A percentile compares a stretch with the other conserved stretches of the same genome.
phyloP scores from a whole-genome alignment of 306 rosid genomes.

The Hippophae gyantsensis region DNA sequence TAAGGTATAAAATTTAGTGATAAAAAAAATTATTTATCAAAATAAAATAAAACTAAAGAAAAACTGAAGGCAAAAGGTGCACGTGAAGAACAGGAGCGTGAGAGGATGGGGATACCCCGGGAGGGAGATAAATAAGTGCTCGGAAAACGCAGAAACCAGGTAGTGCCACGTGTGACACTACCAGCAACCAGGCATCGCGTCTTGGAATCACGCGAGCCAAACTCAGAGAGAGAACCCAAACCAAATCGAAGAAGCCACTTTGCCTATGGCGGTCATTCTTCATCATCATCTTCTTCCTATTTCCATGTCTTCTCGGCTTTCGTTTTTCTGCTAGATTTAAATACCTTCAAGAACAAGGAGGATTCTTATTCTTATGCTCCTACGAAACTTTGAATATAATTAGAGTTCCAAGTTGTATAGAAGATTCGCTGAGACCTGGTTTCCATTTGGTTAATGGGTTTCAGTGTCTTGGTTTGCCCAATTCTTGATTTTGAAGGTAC shows the following conservation, averaged over 20 bases:
- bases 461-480: too few species aligned
- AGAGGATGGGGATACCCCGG: constrained; percentile 45
- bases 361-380: neutral
- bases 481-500: too few species aligned
- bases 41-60: too few species aligned
- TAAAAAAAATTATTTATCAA: too few species aligned
- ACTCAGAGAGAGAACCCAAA: neutral
- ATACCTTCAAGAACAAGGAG: neutral
- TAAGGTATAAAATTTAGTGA: too few species aligned
- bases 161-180: constrained; percentile 65
- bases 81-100: constrained; percentile 2
- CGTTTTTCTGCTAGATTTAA: constrained; percentile 15
- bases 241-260: constrained; percentile 17
- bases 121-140: constrained; percentile 57
- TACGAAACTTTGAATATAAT: too few species aligned
- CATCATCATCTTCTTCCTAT: neutral
- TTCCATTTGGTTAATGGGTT: too few species aligned
- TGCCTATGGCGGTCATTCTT: constrained; percentile 49
- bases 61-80: neutral
- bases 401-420: neutral
- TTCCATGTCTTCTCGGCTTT: constrained; percentile 2
- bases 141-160: constrained; percentile 35
- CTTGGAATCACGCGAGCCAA: constrained; percentile 27
- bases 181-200: constrained; percentile 70
- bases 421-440: too few species aligned